These are phyloP conservation scores for Leptomonas pyrrhocoris DNA, from an alignment of 208 protist species.

Conservation along the genomic window DNA sequence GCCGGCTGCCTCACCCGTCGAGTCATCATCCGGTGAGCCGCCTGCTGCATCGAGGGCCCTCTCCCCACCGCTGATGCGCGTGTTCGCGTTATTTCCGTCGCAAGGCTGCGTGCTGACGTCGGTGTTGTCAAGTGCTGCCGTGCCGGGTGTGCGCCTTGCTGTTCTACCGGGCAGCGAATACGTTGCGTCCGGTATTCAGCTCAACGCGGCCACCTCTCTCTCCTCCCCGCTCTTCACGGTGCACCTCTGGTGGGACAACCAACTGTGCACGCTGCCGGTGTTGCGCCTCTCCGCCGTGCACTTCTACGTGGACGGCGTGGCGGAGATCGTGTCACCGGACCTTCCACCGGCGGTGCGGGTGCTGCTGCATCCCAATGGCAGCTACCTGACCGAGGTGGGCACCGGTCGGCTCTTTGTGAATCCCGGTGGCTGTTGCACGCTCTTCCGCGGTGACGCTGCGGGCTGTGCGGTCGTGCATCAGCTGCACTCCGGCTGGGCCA, in stretches of 20 bases:
- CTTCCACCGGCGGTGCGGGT: slow-evolving; percentile 34
- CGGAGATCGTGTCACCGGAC: slow-evolving; percentile 46
- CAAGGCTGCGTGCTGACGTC: slow-evolving; percentile 22
- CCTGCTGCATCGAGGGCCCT: slow-evolving; percentile 1
- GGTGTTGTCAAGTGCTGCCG: not conserved
- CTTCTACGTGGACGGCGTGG: slow-evolving; percentile 53
- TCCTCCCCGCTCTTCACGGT: slow-evolving; percentile 31
- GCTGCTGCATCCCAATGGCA: slow-evolving; percentile 47
- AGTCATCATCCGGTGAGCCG: slow-evolving; percentile 9
- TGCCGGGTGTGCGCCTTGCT: slow-evolving; percentile 19
- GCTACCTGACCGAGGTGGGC: slow-evolving; percentile 34
- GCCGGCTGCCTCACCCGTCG: slow-evolving; percentile 3
- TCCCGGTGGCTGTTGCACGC: slow-evolving; percentile 13
- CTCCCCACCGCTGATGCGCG: slow-evolving; percentile 21
- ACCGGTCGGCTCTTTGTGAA: slow-evolving; percentile 8
- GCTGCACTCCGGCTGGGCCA: slow-evolving; percentile 15
- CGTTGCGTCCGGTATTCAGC: not conserved
- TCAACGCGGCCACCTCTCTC: not conserved
- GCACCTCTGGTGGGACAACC: slow-evolving; percentile 41
- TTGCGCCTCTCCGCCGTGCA: slow-evolving; percentile 25
- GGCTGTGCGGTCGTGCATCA: slow-evolving; percentile 3
- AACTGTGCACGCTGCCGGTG: slow-evolving; percentile 29
- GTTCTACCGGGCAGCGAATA: slow-evolving; percentile 14
- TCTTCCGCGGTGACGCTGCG: not conserved
- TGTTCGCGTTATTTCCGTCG: slow-evolving; percentile 16